Conservation (phyloP, 148 eudicot genomes). For the Linanthus parryae region DNA sequence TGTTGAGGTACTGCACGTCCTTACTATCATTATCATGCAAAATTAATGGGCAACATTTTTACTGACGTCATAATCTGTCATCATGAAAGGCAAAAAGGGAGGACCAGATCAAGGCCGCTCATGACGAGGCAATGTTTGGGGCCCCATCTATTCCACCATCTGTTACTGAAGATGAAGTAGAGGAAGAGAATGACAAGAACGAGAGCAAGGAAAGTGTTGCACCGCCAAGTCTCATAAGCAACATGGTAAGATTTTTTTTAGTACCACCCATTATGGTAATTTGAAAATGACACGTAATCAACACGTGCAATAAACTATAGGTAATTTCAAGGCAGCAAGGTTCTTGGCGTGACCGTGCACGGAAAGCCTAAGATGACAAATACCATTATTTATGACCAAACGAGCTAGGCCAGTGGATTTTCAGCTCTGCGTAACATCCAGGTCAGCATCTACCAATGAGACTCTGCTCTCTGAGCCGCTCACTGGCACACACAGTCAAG, state of each 20-base stretch:
- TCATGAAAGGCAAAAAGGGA: slow-evolving; percentile 54
- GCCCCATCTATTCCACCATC: slow-evolving; percentile 39
- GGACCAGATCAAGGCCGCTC: slow-evolving; percentile 67
- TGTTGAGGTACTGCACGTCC: slow-evolving; percentile 50
- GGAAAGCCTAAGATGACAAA: slow-evolving; percentile 40
- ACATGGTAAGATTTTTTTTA: slow-evolving; percentile 38
- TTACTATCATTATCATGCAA: neutral
- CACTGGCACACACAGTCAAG: too few relatives aligned
- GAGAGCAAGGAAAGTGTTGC: slow-evolving; percentile 22
- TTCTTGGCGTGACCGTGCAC: slow-evolving; percentile 95
- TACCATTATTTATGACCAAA: too few relatives aligned
- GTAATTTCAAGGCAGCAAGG: slow-evolving; percentile 64
- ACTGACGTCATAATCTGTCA: neutral
- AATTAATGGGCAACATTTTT: neutral
- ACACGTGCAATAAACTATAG: slow-evolving; percentile 20
- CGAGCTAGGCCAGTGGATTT: too few relatives aligned
- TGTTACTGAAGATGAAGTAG: slow-evolving; percentile 33
- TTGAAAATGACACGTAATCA: neutral
- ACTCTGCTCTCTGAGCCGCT: too few relatives aligned
- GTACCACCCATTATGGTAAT: slow-evolving; percentile 8
- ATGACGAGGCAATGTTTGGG: slow-evolving; percentile 95
- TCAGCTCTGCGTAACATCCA: too few relatives aligned
- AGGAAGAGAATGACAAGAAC: slow-evolving; percentile 20
- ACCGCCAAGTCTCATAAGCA: slow-evolving; percentile 51
- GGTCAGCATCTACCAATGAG: too few relatives aligned